phyloP scores from a whole-genome alignment of 192 early-diverging fungal genomes.

The Funneliformis mosseae region DNA sequence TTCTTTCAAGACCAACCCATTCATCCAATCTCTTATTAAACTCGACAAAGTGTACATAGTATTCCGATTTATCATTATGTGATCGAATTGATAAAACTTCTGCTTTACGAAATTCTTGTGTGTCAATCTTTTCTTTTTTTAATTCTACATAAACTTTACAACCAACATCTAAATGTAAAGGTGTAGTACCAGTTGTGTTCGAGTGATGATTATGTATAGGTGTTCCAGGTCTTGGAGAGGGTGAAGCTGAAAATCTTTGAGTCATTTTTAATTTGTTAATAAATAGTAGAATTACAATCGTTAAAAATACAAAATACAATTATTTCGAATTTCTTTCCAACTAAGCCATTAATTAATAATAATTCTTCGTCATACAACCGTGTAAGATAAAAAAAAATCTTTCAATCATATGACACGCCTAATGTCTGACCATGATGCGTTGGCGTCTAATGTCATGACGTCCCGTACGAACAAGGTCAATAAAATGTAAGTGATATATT shows the following conservation, averaged over 20 bases:
- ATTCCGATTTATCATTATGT: constrained; percentile 61
- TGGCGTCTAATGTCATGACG: no score
- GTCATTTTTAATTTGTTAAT: background rate
- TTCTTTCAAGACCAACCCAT: constrained; percentile 76
- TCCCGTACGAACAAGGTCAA: no score
- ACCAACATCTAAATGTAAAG: constrained; percentile 47
- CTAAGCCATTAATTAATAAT: no score
- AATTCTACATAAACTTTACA: constrained; percentile 64
- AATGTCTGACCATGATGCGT: no score
- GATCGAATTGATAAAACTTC: constrained; percentile 83
- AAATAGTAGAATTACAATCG: no score
- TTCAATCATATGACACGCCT: no score
- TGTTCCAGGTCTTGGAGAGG: constrained; percentile 7
- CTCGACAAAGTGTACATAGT: constrained; percentile 95
- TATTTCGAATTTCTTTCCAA: no score
- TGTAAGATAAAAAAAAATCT: no score
- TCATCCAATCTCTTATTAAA: constrained; percentile 99
- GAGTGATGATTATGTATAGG: background rate
- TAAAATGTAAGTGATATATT: no score
- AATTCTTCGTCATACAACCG: no score
- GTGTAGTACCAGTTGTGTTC: background rate
- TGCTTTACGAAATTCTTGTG: constrained; percentile 71
- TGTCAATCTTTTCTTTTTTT: constrained; percentile 42
- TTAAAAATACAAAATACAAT: no score
- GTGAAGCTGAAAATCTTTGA: constrained; percentile 6